Percentiles rank a stretch among this genome's conserved stretches.
These are phyloP conservation scores for Camellia oleifera DNA, from an alignment of 179 eudicot species.

Conservation along the genomic window DNA sequence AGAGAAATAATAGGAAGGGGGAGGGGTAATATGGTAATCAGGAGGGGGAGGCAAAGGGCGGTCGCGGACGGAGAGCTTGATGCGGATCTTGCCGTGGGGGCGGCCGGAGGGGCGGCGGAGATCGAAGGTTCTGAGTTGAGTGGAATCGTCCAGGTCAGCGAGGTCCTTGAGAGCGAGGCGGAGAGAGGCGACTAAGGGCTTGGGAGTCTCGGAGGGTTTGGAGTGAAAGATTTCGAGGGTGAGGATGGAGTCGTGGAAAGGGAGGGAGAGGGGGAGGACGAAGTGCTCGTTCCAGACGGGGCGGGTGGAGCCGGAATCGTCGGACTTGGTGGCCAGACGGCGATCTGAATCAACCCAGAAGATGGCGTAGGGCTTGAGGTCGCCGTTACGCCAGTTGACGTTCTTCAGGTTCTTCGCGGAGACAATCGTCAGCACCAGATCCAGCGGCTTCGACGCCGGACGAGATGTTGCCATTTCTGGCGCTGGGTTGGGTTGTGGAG, in stretches of 20 bases:
- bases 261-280: conserved; percentile 35
- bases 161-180: conserved; percentile 41
- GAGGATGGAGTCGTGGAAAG: conserved; percentile 45
- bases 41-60: conserved; percentile 29
- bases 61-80: conserved; percentile 45
- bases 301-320: conserved; percentile 55
- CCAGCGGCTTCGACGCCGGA: conserved; percentile 31
- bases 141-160: conserved; percentile 27
- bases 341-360: conserved; percentile 72
- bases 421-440: conserved; percentile 63
- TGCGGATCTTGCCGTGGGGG: conserved; percentile 62
- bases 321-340: conserved; percentile 64
- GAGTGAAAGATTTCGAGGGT: conserved; percentile 73
- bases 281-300: conserved; percentile 89
- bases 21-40: conserved; percentile 52
- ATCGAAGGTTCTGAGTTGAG: conserved; percentile 30
- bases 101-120: conserved; percentile 79
- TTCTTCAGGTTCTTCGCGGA: conserved; percentile 80
- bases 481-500: no score
- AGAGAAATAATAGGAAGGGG: conserved; percentile 44
- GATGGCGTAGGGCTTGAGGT: conserved; percentile 67
- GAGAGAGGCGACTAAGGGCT: conserved; percentile 59
- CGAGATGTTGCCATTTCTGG: conserved; percentile 19
- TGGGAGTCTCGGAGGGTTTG: conserved; percentile 55
- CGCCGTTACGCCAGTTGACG: conserved; percentile 78